These are phyloP conservation scores for Talaromyces sp. DNA, from an alignment of 2,329 filamentous ascomycete species.

Conservation along the genomic window DNA sequence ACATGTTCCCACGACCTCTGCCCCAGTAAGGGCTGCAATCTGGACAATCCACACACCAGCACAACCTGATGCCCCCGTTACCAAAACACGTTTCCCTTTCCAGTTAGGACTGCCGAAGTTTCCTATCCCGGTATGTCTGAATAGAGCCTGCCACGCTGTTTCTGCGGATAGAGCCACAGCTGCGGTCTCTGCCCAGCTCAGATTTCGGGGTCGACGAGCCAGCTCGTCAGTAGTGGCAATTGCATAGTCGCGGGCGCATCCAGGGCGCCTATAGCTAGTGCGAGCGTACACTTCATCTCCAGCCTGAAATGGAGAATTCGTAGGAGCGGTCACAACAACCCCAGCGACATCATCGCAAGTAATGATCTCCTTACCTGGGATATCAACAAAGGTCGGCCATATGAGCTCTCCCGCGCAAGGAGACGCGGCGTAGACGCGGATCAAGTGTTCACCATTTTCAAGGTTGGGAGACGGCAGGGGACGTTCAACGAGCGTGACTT, in stretches of 20 bases:
- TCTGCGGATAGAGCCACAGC: slow-evolving; percentile 35
- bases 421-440: slow-evolving; percentile 37
- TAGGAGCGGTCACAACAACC: neutral
- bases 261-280: slow-evolving; percentile 33
- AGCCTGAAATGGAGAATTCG: slow-evolving; percentile 25
- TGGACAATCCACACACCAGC: slow-evolving; percentile 35
- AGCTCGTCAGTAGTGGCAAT: slow-evolving; percentile 35
- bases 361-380: slow-evolving; percentile 18
- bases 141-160: slow-evolving; percentile 40
- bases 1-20: slow-evolving; percentile 38
- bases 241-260: slow-evolving; percentile 38
- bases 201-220: slow-evolving; percentile 32
- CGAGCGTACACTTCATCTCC: slow-evolving; percentile 38
- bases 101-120: neutral
- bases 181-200: slow-evolving; percentile 29
- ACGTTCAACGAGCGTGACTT: neutral
- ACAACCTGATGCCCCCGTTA: slow-evolving; percentile 33
- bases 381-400: slow-evolving; percentile 36
- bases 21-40: slow-evolving; percentile 22
- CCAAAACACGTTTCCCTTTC: slow-evolving; percentile 26
- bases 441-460: slow-evolving; percentile 32
- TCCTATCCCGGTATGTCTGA: slow-evolving; percentile 28
- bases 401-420: slow-evolving; percentile 41
- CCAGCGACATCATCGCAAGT: neutral
- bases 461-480: slow-evolving; percentile 21